These are phyloP conservation scores for Senna siamea DNA, from an alignment of 306 rosid genomes.

Conservation along the genomic window DNA sequence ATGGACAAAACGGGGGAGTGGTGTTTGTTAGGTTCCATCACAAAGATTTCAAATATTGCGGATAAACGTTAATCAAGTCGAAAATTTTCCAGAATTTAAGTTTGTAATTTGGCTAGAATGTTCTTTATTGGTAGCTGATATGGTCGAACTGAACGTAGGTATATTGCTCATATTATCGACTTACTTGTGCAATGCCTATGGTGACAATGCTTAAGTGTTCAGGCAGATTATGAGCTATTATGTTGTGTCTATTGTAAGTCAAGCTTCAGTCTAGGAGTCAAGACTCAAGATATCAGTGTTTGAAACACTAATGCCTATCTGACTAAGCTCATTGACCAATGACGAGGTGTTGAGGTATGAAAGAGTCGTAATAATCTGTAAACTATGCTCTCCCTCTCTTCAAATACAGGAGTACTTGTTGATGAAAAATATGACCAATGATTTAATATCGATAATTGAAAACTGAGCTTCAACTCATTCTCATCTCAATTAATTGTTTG, in stretches of 20 bases:
- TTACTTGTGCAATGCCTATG: too few species aligned
- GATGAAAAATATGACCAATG: neutral
- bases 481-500: too few species aligned
- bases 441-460: neutral
- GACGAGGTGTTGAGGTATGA: too few species aligned
- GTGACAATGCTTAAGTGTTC: neutral
- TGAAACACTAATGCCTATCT: neutral
- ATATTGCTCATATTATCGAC: neutral
- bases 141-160: neutral
- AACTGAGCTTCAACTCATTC: neutral
- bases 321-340: too few species aligned
- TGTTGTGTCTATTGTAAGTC: neutral
- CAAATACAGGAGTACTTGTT: too few species aligned
- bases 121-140: neutral
- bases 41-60: neutral
- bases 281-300: neutral
- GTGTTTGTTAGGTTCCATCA: too few species aligned
- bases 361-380: too few species aligned
- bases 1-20: too few species aligned
- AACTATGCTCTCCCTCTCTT: too few species aligned
- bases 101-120: slow-evolving; percentile 16
- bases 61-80: slow-evolving; percentile 22
- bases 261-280: neutral
- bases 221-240: neutral
- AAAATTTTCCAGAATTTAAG: neutral